Percentiles rank a stretch among this genome's conserved stretches.
Conservation (phyloP, 495 filamentous ascomycete species). For the Alectoria sarmentosa region DNA sequence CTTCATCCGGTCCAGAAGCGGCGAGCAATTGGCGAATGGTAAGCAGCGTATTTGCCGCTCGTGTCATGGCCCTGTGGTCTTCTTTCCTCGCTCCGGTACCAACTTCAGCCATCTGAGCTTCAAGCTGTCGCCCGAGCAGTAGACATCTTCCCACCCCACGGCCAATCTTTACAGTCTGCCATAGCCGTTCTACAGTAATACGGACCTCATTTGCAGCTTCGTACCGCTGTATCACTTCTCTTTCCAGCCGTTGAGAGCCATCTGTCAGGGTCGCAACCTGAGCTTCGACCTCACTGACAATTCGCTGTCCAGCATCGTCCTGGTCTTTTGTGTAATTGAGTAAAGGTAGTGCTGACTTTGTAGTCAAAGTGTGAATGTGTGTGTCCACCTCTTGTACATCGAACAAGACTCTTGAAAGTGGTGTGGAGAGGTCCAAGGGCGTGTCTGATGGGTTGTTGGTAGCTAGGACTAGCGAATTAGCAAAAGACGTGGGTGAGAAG, state of each 20-base stretch:
- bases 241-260: constrained; percentile 74
- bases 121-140: constrained; percentile 75
- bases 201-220: constrained; percentile 73
- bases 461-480: constrained; percentile 76
- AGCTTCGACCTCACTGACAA: constrained; percentile 64
- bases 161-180: constrained; percentile 69
- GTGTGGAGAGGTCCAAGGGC: constrained; percentile 86
- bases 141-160: constrained; percentile 69
- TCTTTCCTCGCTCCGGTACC: constrained; percentile 49
- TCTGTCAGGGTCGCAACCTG: constrained; percentile 74
- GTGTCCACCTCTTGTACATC: constrained; percentile 97
- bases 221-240: constrained; percentile 75
- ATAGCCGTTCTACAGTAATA: constrained; percentile 62
- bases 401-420: constrained; percentile 88
- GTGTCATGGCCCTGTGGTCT: constrained; percentile 69
- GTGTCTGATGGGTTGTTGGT: constrained; percentile 92
- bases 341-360: constrained; percentile 75
- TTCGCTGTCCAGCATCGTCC: constrained; percentile 55
- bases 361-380: constrained; percentile 85
- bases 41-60: constrained; percentile 69
- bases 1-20: constrained; percentile 54
- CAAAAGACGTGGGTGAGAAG: constrained; percentile 75
- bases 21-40: constrained; percentile 65
- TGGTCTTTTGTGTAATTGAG: constrained; percentile 69
- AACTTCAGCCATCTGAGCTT: constrained; percentile 65